Evolutionary conservation across 2,329 filamentous ascomycete genomes (phyloP).

Genomic region (Diplodia sapinea): DNA sequence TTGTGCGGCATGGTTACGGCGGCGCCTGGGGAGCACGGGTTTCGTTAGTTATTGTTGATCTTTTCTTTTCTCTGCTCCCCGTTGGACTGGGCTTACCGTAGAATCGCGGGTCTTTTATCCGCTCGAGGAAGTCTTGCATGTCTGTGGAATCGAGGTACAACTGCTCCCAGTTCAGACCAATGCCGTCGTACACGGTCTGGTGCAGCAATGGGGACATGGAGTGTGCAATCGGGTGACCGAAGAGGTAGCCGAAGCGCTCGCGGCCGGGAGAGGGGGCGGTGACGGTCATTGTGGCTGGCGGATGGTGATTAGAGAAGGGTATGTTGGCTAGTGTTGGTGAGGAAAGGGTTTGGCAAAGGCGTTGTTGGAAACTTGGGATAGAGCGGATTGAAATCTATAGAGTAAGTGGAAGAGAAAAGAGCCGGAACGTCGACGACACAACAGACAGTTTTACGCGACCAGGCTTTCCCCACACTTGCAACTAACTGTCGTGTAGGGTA

Average conservation of each 20-base stretch:
- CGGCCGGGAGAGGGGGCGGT: conserved; percentile 36
- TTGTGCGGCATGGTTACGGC: conserved; percentile 87
- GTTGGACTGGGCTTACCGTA: conserved; percentile 57
- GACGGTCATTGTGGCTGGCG: conserved; percentile 34
- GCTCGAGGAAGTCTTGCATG: conserved; percentile 51
- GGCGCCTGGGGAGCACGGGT: conserved; percentile 55
- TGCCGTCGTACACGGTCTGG: conserved; percentile 58
- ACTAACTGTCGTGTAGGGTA: neutral
- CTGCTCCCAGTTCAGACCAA: conserved; percentile 60
- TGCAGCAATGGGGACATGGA: conserved; percentile 63
- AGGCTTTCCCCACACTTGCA: neutral
- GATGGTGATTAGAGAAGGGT: conserved; percentile 4
- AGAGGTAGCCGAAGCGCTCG: conserved; percentile 61
- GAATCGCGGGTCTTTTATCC: conserved; percentile 64
- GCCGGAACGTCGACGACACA: neutral
- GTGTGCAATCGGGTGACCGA: conserved; percentile 63
- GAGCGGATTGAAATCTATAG: conserved; percentile 16
- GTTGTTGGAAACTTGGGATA: neutral
- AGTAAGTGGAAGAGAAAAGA: conserved; percentile 17
- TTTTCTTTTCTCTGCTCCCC: too few species aligned
- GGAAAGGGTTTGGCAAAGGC: neutral
- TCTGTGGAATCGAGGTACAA: conserved; percentile 55
- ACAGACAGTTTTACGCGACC: neutral
- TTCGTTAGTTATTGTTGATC: too few species aligned
- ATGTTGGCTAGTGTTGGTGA: conserved; percentile 18